These are phyloP conservation scores for Ustilago sp. DNA, from an alignment of 1,284 basidiomycete species.

Conservation along the genomic window DNA sequence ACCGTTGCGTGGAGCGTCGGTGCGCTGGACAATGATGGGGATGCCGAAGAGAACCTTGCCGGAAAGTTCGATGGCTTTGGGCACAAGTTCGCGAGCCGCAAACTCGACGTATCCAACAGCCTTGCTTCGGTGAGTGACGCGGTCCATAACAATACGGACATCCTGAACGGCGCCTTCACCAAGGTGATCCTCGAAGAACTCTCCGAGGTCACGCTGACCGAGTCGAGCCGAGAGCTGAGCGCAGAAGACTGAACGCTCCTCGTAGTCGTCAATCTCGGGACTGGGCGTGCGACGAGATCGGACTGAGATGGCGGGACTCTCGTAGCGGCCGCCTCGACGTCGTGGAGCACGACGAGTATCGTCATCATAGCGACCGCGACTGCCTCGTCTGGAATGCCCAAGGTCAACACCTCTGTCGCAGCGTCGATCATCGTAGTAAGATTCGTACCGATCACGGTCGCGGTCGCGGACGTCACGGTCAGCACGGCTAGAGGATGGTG, in stretches of 20 bases:
- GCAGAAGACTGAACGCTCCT: slow-evolving; percentile 96
- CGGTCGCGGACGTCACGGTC: slow-evolving; percentile 23
- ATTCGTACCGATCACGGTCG: slow-evolving; percentile 34
- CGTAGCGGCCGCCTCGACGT: slow-evolving; percentile 33
- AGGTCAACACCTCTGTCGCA: slow-evolving; percentile 28
- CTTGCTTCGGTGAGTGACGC: slow-evolving; percentile 90
- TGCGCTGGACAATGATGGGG: slow-evolving; percentile 93
- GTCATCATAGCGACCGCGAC: slow-evolving; percentile 33
- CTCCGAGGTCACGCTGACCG: slow-evolving; percentile 92
- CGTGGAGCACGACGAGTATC: slow-evolving; percentile 27
- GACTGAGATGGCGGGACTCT: slow-evolving; percentile 30
- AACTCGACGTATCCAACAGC: slow-evolving; percentile 98
- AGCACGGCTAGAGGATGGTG: slow-evolving; percentile 30
- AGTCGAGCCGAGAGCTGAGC: slow-evolving; percentile 95
- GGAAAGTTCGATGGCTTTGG: slow-evolving; percentile 86
- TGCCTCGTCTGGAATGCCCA: slow-evolving; percentile 18
- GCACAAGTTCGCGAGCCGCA: slow-evolving; percentile 86
- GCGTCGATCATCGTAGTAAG: slow-evolving; percentile 49
- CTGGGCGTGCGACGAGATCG: slow-evolving; percentile 46
- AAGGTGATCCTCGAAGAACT: slow-evolving; percentile 98
- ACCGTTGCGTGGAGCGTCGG: slow-evolving; percentile 93
- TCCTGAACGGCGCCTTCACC: slow-evolving; percentile 90
- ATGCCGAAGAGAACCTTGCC: slow-evolving; percentile 98
- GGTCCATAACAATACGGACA: slow-evolving; percentile 92
- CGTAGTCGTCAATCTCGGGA: slow-evolving; percentile 71